Base-by-base conservation (phyloP, 179 eudicot genomes). In the Vitellaria paradoxa region DNA sequence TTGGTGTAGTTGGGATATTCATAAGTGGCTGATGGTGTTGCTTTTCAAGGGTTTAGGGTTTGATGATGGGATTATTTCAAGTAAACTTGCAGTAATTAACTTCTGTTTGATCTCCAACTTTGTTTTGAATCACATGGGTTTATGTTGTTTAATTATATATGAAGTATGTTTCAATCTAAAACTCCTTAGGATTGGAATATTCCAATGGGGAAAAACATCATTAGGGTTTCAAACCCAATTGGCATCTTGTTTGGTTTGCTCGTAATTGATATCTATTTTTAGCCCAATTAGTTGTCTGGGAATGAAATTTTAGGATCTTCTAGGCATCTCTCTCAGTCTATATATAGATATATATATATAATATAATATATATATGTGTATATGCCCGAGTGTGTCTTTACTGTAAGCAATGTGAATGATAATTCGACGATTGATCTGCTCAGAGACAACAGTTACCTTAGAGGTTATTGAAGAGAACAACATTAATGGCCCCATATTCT, bases 371-470 rank as follows among this genome's bases (percentile, higher is more conserved):
- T 49, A 49, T 49, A 49, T 49, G 9, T 49, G 6, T 5, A 49
- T 49, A 7, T 6, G 7, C 12, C 55, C 5, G 55, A 7, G 55
- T 50, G 9, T 50, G 1, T 30, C 37, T 30, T 68, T 67, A 13
- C 15, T 40, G 67, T 59, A 7, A 72, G 76, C 26, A 65, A 62
- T 74, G 77, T 60, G 57, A 74, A 62, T 74, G 59, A 57, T 57
- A 37, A 26, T 6, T 9, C 26, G 30, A 74, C 13, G 45, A 24
- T 45, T 74, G 68, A 74, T 74, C 20, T 46, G 11, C 0, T 50
- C 40, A 21, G 2, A 14, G 18, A 53, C 68, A 68, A 7, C 57
- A 56, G 45, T 20, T 40, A 42, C 5, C 47, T 30, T n/a, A 4
- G 13, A 10, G 11, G 14, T 49, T 64, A 20, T 30, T 76, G 60